Evolutionary conservation across 345 rosid genomes (phyloP).

Genomic region (Eutrema japonicum): DNA sequence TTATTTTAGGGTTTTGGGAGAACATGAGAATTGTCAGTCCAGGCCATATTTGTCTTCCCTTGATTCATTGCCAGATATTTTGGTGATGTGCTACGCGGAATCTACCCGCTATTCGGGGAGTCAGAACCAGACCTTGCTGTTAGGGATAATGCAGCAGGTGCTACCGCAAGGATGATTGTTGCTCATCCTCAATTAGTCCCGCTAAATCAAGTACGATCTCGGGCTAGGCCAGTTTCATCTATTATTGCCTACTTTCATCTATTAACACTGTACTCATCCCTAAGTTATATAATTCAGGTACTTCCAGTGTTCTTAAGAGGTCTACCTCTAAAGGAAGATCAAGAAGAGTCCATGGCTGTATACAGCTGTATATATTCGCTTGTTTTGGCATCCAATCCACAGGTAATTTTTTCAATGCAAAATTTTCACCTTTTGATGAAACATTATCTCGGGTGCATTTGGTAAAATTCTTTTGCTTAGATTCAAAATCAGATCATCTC

Average conservation of each 20-base stretch:
- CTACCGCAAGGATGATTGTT: constrained; percentile 97
- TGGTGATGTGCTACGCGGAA: constrained; percentile 72
- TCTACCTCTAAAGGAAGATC: constrained; percentile 95
- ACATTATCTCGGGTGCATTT: constrained; percentile 20
- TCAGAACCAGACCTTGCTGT: constrained; percentile 95
- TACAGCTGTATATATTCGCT: constrained; percentile 81
- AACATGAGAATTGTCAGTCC: not conserved
- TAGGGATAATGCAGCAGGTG: constrained; percentile 99
- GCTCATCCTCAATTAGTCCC: constrained; percentile 87
- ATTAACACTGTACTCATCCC: constrained; percentile 26
- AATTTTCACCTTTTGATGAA: not conserved
- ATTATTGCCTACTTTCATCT: not conserved
- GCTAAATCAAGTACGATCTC: constrained; percentile 71
- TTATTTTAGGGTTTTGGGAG: not conserved
- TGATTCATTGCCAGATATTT: constrained; percentile 63
- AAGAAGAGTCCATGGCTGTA: constrained; percentile 88
- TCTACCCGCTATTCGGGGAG: constrained; percentile 87
- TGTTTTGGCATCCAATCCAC: constrained; percentile 80
- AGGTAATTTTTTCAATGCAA: constrained; percentile 49
- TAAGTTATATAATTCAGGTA: constrained; percentile 56
- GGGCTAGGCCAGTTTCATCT: constrained; percentile 4
- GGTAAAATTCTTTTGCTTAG: not conserved
- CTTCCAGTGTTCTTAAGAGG: constrained; percentile 88
- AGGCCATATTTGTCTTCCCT: constrained; percentile 47
- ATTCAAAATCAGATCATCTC: constrained; percentile 64